A percentile compares a stretch with the other conserved stretches of the same genome.
Evolutionary conservation across 2,329 filamentous ascomycete species (phyloP).

Genomic region (Aspergillus floridensis): DNA sequence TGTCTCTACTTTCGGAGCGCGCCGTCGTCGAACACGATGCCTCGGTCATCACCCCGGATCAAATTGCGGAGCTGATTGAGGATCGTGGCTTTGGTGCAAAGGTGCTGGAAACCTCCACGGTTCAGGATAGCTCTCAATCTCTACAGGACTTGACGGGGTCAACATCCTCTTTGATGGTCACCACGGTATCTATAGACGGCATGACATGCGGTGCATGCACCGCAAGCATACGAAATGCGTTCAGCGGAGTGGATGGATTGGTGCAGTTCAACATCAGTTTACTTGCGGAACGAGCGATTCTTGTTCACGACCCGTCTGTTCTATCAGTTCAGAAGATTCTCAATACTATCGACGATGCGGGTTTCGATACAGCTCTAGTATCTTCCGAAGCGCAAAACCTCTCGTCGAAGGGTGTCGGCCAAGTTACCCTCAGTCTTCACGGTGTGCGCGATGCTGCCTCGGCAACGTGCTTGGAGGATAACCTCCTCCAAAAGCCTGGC

Average conservation of each 20-base stretch:
- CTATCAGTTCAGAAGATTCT: constrained; percentile 71
- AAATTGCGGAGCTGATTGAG: constrained; percentile 59
- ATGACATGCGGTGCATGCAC: constrained; percentile 99
- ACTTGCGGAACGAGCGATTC: constrained; percentile 84
- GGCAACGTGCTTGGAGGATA: constrained; percentile 69
- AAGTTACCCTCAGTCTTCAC: constrained; percentile 78
- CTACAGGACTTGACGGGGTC: constrained; percentile 31
- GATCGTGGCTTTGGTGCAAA: constrained; percentile 76
- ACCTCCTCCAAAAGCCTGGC: constrained; percentile 64
- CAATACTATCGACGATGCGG: constrained; percentile 82
- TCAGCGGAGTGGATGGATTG: constrained; percentile 73
- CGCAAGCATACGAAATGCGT: constrained; percentile 80
- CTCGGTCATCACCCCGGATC: constrained; percentile 49
- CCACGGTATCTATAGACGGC: constrained; percentile 84
- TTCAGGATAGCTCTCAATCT: constrained; percentile 29
- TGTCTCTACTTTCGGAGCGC: constrained; percentile 79
- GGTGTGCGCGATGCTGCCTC: constrained; percentile 70
- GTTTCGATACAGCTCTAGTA: constrained; percentile 81
- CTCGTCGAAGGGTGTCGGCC: constrained; percentile 56
- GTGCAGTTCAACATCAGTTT: constrained; percentile 92
- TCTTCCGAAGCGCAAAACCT: constrained; percentile 66
- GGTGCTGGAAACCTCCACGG: constrained; percentile 67
- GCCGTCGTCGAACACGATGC: constrained; percentile 81
- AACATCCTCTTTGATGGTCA: constrained; percentile 56
- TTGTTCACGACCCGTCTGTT: constrained; percentile 74